phyloP scores from a whole-genome alignment of 1,284 basidiomycete species.

The Puccinia polysora region DNA sequence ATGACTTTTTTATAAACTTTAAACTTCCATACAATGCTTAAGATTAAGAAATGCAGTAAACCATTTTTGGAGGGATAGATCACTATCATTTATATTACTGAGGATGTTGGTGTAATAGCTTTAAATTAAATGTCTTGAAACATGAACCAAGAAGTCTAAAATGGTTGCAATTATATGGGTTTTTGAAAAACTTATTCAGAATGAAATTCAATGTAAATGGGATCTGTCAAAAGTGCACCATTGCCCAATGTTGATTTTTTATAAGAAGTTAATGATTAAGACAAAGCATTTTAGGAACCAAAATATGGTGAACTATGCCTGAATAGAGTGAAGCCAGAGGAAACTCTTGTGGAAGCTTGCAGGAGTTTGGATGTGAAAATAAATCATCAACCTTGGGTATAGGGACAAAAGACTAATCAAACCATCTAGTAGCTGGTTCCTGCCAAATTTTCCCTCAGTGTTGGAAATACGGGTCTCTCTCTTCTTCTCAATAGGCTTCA shows the following conservation, averaged over 20 bases:
- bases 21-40: constrained; percentile 8
- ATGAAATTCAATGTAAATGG: background rate
- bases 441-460: too few relatives aligned
- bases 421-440: constrained; percentile 31
- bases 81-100: constrained; percentile 56
- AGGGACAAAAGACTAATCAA: constrained; percentile 58
- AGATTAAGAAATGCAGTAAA: constrained; percentile 15
- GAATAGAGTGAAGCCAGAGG: constrained; percentile 57
- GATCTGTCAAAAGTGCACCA: background rate
- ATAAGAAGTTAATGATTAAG: too few relatives aligned
- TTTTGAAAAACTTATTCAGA: background rate
- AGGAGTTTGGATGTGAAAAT: constrained; percentile 66
- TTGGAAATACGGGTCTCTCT: too few relatives aligned
- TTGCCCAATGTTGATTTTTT: too few relatives aligned
- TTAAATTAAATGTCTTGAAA: constrained; percentile 65
- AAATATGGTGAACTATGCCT: too few relatives aligned
- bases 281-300: too few relatives aligned
- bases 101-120: constrained; percentile 63
- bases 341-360: constrained; percentile 64
- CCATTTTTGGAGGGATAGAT: background rate
- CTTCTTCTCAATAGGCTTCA: too few relatives aligned
- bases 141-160: constrained; percentile 56
- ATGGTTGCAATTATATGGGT: background rate
- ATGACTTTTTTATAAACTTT: background rate
- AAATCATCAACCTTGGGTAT: constrained; percentile 65